phyloP scores from a whole-genome alignment of 495 filamentous ascomycete species.

The Penicillium cosmopolitanum region DNA sequence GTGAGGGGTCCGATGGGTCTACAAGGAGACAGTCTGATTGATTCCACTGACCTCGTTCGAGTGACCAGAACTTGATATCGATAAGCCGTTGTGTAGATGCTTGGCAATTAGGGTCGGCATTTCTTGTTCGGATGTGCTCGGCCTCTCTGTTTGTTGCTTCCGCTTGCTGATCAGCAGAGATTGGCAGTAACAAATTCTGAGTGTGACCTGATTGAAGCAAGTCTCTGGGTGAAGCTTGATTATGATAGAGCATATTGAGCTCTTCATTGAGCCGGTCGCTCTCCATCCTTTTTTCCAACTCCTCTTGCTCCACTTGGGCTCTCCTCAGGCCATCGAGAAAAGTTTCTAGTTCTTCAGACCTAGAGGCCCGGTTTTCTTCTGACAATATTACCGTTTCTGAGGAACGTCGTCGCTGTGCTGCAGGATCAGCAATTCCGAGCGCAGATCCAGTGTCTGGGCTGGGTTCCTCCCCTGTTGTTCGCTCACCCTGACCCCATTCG shows the following conservation, averaged over 20 bases:
- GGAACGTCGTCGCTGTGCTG: conserved; percentile 6
- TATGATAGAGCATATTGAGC: neutral
- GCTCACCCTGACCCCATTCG: conserved; percentile 3
- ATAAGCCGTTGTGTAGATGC: no score
- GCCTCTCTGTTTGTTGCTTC: no score
- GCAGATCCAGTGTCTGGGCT: conserved; percentile 5
- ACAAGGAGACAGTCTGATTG: no score
- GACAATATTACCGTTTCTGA: neutral
- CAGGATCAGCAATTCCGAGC: neutral
- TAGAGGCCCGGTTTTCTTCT: neutral
- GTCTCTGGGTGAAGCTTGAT: neutral
- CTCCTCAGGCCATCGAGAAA: conserved; percentile 7
- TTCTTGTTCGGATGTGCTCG: no score
- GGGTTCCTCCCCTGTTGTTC: conserved; percentile 2
- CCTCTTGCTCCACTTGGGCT: conserved; percentile 8
- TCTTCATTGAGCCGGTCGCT: conserved; percentile 1
- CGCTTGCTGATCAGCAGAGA: no score
- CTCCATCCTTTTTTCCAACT: conserved; percentile 12
- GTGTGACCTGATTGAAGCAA: no score
- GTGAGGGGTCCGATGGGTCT: no score
- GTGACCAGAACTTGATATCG: no score
- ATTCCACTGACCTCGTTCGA: no score
- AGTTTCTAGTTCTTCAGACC: conserved; percentile 3
- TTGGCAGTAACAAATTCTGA: no score
- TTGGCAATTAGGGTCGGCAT: no score